These are phyloP conservation scores for Colletotrichum sp. DNA, from an alignment of 2,329 filamentous ascomycete genomes.

Conservation along the genomic window DNA sequence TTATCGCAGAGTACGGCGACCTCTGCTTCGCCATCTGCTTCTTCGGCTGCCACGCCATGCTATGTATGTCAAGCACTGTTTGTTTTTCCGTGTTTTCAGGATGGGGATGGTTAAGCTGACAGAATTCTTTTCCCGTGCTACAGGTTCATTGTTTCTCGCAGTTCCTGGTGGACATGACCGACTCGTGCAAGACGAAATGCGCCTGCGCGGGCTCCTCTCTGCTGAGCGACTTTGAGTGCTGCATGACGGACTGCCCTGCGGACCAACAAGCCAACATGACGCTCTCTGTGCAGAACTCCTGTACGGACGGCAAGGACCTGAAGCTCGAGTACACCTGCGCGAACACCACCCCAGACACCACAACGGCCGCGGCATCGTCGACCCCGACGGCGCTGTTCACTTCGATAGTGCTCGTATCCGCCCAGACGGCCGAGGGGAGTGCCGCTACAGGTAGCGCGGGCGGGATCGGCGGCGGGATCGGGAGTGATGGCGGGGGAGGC, in stretches of 20 bases:
- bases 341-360: slow-evolving; percentile 29
- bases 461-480: neutral
- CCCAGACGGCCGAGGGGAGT: neutral
- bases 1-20: neutral
- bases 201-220: neutral
- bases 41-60: neutral
- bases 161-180: neutral
- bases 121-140: neutral
- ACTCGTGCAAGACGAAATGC: neutral
- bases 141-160: neutral
- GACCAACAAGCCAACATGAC: neutral
- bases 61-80: neutral
- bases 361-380: slow-evolving; percentile 36
- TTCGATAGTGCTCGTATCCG: neutral
- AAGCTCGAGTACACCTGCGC: neutral
- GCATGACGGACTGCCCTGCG: neutral
- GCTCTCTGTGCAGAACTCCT: neutral
- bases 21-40: neutral
- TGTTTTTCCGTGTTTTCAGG: neutral
- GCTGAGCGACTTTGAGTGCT: neutral
- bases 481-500: neutral
- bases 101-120: neutral
- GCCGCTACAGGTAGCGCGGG: neutral
- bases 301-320: neutral
- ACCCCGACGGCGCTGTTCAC: neutral